Base-by-base conservation (phyloP, 2,329 filamentous ascomycete species). In the Dryadomyces quercivorus region DNA sequence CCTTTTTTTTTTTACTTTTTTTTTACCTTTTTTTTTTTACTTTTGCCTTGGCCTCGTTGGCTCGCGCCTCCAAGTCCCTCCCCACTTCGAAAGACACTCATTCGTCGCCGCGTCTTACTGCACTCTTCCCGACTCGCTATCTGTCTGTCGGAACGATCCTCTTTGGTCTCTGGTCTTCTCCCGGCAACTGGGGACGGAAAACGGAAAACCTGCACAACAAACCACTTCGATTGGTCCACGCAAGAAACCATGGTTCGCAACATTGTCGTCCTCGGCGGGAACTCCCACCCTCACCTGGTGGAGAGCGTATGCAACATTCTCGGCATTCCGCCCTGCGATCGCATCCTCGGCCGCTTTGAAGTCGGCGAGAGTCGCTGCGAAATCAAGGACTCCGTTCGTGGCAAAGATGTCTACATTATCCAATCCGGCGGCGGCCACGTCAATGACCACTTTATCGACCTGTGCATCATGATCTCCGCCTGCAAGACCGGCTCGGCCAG, bases 321-420 rank as follows among this genome's bases (percentile, higher is more conserved):
- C 57, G 88, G 91, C 62, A 83, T 98, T 54, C 85, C 89, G n/a
- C 76, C 82, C 20, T 88, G 89, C 62, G 85, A 90, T 65, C 86
- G 92, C 62, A 82, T 91, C 58, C 82, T 97, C 51, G 81, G 77
- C 66, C 96, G 96, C 73, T 98, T 98, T 74, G 88, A 90, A 36
- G 89, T 93, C 52, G 93, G 93, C 61, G 93, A 97, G 74, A 95
- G 88, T 61, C 84, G 92, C 54, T 92, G 95, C 59, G 93, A 97
- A 71, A 95, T 98, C 65, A 81, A 91, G 68, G 93, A 98, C 70
- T 95, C 90, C 15, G 93, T 98, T 52, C 86, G 93, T 63, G 93
- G 88, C 63, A 98, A 98, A 70, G 93, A 98, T 81, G 93, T 96
- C 68, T 98, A 94, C 74, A 96, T 97, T 67, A 89, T 98, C 64